Conservation (phyloP, 2,329 filamentous ascomycete species). For the Sclerotinia trifoliorum region DNA sequence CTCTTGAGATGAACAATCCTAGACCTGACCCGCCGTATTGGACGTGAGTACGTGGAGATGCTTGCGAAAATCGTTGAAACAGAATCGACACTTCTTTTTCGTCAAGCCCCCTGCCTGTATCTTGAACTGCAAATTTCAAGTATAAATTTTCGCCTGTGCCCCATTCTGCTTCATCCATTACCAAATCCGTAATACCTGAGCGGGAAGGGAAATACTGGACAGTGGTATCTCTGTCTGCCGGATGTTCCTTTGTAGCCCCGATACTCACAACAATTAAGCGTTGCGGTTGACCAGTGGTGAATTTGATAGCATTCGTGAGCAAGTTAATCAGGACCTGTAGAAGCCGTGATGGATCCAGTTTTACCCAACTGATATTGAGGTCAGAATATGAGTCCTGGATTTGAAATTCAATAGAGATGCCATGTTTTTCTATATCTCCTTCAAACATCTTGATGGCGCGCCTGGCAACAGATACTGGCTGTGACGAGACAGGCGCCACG, state of each 20-base stretch:
- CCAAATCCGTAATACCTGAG: constrained; percentile 34
- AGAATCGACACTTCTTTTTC: constrained; percentile 70
- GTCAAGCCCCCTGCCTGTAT: constrained; percentile 73
- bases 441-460: constrained; percentile 77
- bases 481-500: constrained; percentile 68
- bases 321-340: constrained; percentile 81
- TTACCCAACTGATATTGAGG: constrained; percentile 68
- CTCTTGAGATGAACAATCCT: constrained; percentile 75
- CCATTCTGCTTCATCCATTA: constrained; percentile 50
- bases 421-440: constrained; percentile 68
- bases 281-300: constrained; percentile 66
- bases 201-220: constrained; percentile 42
- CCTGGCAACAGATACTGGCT: constrained; percentile 65
- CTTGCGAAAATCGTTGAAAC: constrained; percentile 74
- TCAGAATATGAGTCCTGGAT: constrained; percentile 66
- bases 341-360: constrained; percentile 72
- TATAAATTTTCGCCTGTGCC: constrained; percentile 69
- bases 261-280: constrained; percentile 46
- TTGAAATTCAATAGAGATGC: constrained; percentile 67
- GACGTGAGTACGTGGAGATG: constrained; percentile 75
- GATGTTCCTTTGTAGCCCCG: constrained; percentile 34
- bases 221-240: constrained; percentile 50
- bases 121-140: constrained; percentile 70
- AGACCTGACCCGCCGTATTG: constrained; percentile 81
- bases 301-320: constrained; percentile 80